phyloP scores from a whole-genome alignment of 768 basidiomycete genomes.

The Amanita molliuscula region DNA sequence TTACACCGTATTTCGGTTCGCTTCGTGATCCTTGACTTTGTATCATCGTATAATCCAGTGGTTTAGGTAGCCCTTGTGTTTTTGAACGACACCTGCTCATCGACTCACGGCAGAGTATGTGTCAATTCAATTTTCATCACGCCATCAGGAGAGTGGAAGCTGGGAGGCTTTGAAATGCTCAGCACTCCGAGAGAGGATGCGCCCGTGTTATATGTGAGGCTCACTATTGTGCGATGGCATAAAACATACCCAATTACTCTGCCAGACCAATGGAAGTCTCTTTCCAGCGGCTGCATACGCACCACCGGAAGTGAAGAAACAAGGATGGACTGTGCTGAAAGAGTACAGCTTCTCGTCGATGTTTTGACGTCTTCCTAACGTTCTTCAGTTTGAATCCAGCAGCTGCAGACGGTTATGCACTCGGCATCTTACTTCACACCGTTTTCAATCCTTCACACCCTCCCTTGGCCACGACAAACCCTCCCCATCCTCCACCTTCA shows the following conservation, averaged over 20 bases:
- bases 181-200: conserved; percentile 74
- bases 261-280: conserved; percentile 56
- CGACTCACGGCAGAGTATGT: conserved; percentile 76
- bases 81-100: conserved; percentile 73
- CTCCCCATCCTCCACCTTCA: conserved; percentile 71
- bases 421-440: conserved; percentile 77
- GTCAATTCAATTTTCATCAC: conserved; percentile 81
- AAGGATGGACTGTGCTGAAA: conserved; percentile 76
- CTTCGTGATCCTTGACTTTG: neutral
- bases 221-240: neutral
- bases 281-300: conserved; percentile 52
- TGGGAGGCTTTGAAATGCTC: conserved; percentile 89
- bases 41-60: conserved; percentile 7
- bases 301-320: conserved; percentile 82
- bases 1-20: conserved; percentile 77
- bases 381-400: conserved; percentile 36
- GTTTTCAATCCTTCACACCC: conserved; percentile 84
- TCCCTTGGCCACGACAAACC: conserved; percentile 53
- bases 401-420: conserved; percentile 76
- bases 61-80: conserved; percentile 79
- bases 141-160: conserved; percentile 91
- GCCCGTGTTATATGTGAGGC: conserved; percentile 72
- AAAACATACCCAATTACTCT: conserved; percentile 9
- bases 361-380: conserved; percentile 1
- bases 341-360: conserved; percentile 38